Percentiles rank a stretch among this genome's conserved stretches.
Conservation (phyloP, 176 grass and related monocot genomes). For the Oryza punctata region DNA sequence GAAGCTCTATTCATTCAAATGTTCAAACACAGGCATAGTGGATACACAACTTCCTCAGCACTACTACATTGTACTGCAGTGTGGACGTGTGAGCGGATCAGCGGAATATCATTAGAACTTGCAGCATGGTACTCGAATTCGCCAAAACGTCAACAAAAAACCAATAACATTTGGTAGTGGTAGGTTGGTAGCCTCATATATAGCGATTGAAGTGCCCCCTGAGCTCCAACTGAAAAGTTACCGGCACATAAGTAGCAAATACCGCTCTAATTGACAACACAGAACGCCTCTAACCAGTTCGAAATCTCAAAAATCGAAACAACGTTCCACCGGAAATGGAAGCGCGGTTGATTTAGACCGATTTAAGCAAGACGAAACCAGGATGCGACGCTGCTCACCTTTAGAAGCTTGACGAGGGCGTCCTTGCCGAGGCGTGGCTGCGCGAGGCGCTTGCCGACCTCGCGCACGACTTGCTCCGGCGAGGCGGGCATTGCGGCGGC, state of each 20-base stretch:
- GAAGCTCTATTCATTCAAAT: neutral
- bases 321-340: neutral
- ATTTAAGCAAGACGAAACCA: neutral
- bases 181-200: neutral
- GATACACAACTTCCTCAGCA: neutral
- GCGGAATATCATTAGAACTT: neutral
- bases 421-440: conserved; percentile 88
- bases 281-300: neutral
- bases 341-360: neutral
- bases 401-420: conserved; percentile 81
- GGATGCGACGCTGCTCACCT: conserved; percentile 47
- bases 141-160: too few species aligned
- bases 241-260: neutral
- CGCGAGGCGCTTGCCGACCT: conserved; percentile 73
- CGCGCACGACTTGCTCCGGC: conserved; percentile 55
- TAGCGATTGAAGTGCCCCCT: neutral
- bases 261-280: neutral
- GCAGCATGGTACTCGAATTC: neutral
- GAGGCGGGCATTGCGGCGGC: conserved; percentile 34
- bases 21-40: conserved; percentile 12
- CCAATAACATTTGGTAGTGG: neutral
- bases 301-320: neutral
- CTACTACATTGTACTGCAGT: neutral
- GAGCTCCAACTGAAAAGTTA: neutral
- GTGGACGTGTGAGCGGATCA: neutral